Evolutionary conservation across 192 early-diverging fungal genomes (phyloP).

Genomic region (Coemansia sp.): DNA sequence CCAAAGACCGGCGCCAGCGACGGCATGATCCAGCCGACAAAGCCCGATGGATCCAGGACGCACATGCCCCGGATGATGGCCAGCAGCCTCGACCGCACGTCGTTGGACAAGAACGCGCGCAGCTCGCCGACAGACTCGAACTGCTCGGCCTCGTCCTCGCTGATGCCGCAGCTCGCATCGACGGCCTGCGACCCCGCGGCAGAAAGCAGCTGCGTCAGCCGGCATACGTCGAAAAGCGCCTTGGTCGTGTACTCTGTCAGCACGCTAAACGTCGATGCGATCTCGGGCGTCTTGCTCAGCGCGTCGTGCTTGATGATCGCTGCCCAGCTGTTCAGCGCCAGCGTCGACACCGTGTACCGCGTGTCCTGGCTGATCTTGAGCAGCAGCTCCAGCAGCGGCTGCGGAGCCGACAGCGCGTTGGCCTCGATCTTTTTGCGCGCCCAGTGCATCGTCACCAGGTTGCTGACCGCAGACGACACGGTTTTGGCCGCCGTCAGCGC

Average conservation of each 20-base stretch:
- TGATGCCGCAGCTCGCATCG: background rate
- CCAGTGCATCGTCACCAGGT: conserved; percentile 39
- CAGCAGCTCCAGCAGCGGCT: conserved; percentile 29
- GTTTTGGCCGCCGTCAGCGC: conserved; percentile 21
- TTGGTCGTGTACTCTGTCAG: conserved; percentile 34
- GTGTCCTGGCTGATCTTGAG: conserved; percentile 22
- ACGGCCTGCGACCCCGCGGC: background rate
- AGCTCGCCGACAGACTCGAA: conserved; percentile 32
- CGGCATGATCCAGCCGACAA: conserved; percentile 45
- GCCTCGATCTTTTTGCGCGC: conserved; percentile 30
- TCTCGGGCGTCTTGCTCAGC: conserved; percentile 18
- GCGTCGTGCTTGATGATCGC: conserved; percentile 24
- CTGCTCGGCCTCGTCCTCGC: conserved; percentile 30
- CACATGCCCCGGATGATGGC: conserved; percentile 40
- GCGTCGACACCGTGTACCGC: conserved; percentile 27
- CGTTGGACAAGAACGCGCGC: conserved; percentile 31
- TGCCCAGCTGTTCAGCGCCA: conserved; percentile 31
- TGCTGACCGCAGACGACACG: conserved; percentile 12
- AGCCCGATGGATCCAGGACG: conserved; percentile 38
- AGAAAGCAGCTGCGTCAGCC: conserved; percentile 17
- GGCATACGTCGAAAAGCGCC: conserved; percentile 30
- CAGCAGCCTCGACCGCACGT: conserved; percentile 35
- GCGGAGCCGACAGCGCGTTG: conserved; percentile 8
- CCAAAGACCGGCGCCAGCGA: conserved; percentile 25
- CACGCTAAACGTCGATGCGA: conserved; percentile 17